These are phyloP conservation scores for Allium cepa DNA, from an alignment of 106 monocot species.

Conservation along the genomic window DNA sequence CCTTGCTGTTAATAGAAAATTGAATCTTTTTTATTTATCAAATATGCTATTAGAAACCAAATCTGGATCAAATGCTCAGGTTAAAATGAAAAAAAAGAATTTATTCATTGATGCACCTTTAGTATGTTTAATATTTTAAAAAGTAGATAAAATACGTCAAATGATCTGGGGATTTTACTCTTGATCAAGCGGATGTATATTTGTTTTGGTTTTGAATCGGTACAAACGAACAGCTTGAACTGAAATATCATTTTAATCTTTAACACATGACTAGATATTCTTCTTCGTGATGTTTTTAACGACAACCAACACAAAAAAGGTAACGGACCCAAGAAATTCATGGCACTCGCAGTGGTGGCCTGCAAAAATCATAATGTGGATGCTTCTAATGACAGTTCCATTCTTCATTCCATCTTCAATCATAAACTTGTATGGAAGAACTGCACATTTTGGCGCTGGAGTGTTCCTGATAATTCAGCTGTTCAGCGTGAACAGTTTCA, in stretches of 20 bases:
- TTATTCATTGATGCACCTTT: too few relatives aligned
- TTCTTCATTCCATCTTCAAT: constrained; percentile 67
- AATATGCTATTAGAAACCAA: too few relatives aligned
- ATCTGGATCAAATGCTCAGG: too few relatives aligned
- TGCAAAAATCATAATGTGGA: constrained; percentile 68
- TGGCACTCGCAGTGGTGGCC: constrained; percentile 94
- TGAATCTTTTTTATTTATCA: too few relatives aligned
- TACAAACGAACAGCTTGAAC: too few relatives aligned
- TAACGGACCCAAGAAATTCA: constrained; percentile 46
- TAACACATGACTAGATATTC: constrained; percentile 50
- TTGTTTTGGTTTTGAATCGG: too few relatives aligned
- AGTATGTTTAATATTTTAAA: too few relatives aligned
- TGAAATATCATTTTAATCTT: constrained; percentile 3
- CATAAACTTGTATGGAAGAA: constrained; percentile 69
- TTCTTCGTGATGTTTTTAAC: constrained; percentile 79
- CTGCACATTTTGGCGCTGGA: constrained; percentile 86
- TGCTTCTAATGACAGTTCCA: constrained; percentile 43
- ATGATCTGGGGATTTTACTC: too few relatives aligned
- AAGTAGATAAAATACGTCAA: too few relatives aligned
- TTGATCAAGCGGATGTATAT: too few relatives aligned
- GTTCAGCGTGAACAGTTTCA: constrained; percentile 87
- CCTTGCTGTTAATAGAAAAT: constrained; percentile 15
- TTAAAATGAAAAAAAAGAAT: too few relatives aligned
- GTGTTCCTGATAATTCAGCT: constrained; percentile 88
- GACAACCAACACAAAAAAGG: constrained; percentile 46